Base-by-base conservation (phyloP, 768 basidiomycete genomes). In the Inosperma sp. region DNA sequence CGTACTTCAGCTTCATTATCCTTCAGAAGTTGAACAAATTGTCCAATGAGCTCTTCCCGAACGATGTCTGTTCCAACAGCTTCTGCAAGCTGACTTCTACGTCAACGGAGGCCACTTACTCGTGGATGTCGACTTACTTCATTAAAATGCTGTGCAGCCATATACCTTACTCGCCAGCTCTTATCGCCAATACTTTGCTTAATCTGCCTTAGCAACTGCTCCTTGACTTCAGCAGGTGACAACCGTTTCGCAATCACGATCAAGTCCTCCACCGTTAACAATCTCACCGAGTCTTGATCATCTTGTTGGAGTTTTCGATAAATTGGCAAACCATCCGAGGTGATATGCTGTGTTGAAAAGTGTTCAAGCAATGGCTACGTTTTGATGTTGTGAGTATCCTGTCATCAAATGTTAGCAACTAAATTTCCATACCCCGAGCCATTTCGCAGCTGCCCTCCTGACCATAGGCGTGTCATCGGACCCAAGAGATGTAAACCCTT, bases 391-490 rank as follows among this genome's bases (percentile, higher is more conserved):
- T 45, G 19, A 59, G 56, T 21, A 27, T 31, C n/a, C n/a, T 22
- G 16, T 55, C 17, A 2, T 43, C 49, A 30, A 37, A 42, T 29
- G 5, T 16, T 40, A 21, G 27, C 12, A 49, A n/a, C 36, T 39
- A 49, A 44, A 22, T 49, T 29, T 33, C 81, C 91, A 65, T 67
- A 97, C 94, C 41, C 92, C 95, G 39, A 98, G 85, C 81, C 88
- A 92, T 69, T 93, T 96, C 10, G 94, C 94, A 40, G 93, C 93
- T 22, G 95, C 94, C 55, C 96, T 79, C 61, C 94, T 78, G 52
- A 97, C 95, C 96, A 99, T 99, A 21, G 96, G 96, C 10, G 96
- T 99, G 64, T 99, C 96, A 64, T 99, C 96, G 16, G 82, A 78
- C 7, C 87, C 88, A 25, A 99, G 79, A 26, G 81, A 77, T 7